Percentiles rank a stretch among this genome's conserved stretches.
These are phyloP conservation scores for Liquidambar formosana DNA, from an alignment of 164 flowering plant species.

Conservation along the genomic window DNA sequence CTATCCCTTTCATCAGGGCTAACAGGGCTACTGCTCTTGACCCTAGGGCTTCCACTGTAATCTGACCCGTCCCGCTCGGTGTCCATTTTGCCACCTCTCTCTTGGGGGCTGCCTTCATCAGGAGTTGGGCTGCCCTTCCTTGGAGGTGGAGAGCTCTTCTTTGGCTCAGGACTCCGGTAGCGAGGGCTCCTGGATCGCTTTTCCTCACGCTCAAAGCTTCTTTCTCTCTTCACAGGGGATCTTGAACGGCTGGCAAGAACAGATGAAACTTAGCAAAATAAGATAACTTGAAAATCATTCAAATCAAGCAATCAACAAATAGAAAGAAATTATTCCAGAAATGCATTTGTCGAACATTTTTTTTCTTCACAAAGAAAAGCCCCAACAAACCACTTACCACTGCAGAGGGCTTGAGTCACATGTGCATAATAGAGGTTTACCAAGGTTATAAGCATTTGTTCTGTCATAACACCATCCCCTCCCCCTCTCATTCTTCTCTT, in stretches of 20 bases:
- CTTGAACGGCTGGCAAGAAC: constrained; percentile 54
- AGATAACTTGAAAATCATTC: not conserved
- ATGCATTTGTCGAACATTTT: too few relatives aligned
- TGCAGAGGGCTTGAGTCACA: too few relatives aligned
- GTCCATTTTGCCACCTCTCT: constrained; percentile 28
- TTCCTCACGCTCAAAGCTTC: constrained; percentile 45
- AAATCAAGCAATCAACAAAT: not conserved
- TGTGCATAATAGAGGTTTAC: too few relatives aligned
- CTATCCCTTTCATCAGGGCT: constrained; percentile 31
- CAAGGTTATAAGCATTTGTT: too few relatives aligned
- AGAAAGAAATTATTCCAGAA: too few relatives aligned
- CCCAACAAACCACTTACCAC: too few relatives aligned
- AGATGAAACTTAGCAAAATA: not conserved
- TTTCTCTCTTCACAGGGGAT: constrained; percentile 44
- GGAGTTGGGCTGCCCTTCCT: constrained; percentile 55
- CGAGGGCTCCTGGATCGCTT: constrained; percentile 51
- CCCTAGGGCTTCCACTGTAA: constrained; percentile 50
- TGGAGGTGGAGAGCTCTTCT: constrained; percentile 38
- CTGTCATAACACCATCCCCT: too few relatives aligned
- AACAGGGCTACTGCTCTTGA: constrained; percentile 48
- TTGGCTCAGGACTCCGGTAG: too few relatives aligned
- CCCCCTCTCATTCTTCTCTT: too few relatives aligned
- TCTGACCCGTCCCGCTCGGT: constrained; percentile 37
- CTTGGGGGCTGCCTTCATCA: constrained; percentile 43
- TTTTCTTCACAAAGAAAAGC: too few relatives aligned